Evolutionary conservation across 2,329 filamentous ascomycete species (phyloP), one percentile per base, ranked within the genome.

Genomic region (Talaromyces sp.): DNA sequence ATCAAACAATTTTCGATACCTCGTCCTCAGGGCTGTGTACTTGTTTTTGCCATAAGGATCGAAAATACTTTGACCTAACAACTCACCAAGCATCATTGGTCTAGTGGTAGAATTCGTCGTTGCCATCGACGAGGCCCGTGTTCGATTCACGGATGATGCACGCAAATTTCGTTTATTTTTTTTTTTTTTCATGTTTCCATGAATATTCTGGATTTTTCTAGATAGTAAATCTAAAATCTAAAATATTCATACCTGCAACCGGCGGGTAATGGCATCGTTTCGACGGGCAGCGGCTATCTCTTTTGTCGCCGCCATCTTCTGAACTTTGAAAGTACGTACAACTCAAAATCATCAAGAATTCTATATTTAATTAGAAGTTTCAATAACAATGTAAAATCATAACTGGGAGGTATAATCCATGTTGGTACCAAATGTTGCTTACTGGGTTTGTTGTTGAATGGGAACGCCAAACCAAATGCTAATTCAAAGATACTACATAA

Each of bases 31-130:
- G 14, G 32, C 11, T 5, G 13, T 24, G 21, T 13, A 6, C 19
- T 46, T 24, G 0, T 1, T 24, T 46, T 46, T 24, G 3, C 43
- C 4, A 24, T 46, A 46, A 24, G 10, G 24, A 24, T 11, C 9
- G 9, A 24, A 46, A 46, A 21, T 11, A 46, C 2, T 6, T 1
- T 0, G 2, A 2, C 21, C 1, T 17, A 11, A 7, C 17, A 52
- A 10, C 49, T 38, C n/a, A 56, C 21, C 32, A 58, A 49, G 62
- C 62, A 64, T 64, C 62, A 62, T 64, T 64, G 62, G 62, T 64
- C 62, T 64, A 64, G 62, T 64, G 62, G 62, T 64, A 64, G 62
- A 64, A 64, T 64, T 64, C 62, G 55, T 64, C 62, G 62, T 64
- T 64, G 62, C 62, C 62, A 64, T 64, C 62, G 62, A 64, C 55